These are phyloP conservation scores for Chrysopogon serrulatus DNA, from an alignment of 176 grass and related monocot genomes.

Conservation along the genomic window DNA sequence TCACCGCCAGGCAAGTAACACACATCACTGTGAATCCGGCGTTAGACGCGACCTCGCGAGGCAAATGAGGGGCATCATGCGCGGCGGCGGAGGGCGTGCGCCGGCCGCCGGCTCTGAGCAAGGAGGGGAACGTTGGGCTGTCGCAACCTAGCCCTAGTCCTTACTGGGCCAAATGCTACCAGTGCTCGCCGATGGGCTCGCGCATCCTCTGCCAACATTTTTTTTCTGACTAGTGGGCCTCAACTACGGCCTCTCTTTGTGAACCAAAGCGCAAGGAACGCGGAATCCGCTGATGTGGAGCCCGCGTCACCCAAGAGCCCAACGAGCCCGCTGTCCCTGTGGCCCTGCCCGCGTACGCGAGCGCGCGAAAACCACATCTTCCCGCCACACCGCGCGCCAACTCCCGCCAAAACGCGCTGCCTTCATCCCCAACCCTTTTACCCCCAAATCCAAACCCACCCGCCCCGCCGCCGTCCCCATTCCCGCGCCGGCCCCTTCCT, in stretches of 20 bases:
- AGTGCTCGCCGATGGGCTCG: not conserved
- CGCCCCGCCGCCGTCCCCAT: not conserved
- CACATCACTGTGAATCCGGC: too few species aligned
- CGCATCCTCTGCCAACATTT: not conserved
- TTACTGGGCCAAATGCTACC: not conserved
- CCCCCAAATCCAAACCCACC: conserved; percentile 17
- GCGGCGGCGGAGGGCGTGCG: not conserved
- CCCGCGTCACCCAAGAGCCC: not conserved
- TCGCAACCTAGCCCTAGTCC: not conserved
- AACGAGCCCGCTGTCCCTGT: not conserved
- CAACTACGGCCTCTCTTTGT: not conserved
- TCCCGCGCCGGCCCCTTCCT: not conserved
- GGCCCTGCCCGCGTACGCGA: not conserved
- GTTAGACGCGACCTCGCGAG: not conserved
- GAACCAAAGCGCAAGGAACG: not conserved
- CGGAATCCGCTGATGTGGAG: not conserved
- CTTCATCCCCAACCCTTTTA: not conserved
- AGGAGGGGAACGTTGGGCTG: not conserved
- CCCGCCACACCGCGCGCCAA: conserved; percentile 14
- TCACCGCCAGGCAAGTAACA: too few species aligned
- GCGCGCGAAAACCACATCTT: conserved; percentile 36
- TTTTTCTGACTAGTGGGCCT: not conserved
- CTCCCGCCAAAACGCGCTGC: conserved; percentile 39
- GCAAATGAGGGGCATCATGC: too few species aligned
- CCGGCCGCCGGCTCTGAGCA: too few species aligned